These are phyloP conservation scores for Dentipellis sp. DNA, from an alignment of 768 basidiomycete species.

Conservation along the genomic window DNA sequence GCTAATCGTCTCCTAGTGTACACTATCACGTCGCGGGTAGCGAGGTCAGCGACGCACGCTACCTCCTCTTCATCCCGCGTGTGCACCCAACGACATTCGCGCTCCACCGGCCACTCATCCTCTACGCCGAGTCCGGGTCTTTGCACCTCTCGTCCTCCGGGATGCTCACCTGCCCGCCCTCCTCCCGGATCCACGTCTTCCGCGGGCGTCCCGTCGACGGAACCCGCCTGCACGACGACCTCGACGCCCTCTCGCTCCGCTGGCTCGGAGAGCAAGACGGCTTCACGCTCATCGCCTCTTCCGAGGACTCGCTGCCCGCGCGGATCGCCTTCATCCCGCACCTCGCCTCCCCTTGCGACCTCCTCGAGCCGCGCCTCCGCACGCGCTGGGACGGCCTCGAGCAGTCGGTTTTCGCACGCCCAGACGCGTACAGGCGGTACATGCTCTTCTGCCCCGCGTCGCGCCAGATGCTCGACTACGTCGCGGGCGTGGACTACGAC, in stretches of 20 bases:
- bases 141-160: slow-evolving; percentile 7
- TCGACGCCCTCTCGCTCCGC: slow-evolving; percentile 12
- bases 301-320: slow-evolving; percentile 3
- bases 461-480: slow-evolving; percentile 1
- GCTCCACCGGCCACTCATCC: slow-evolving; percentile 12
- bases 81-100: slow-evolving; percentile 7
- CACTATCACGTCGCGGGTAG: slow-evolving; percentile 9
- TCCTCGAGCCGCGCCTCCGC: not conserved
- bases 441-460: slow-evolving; percentile 1
- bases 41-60: slow-evolving; percentile 4
- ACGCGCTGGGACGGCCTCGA: slow-evolving; percentile 3
- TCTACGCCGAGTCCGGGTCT: slow-evolving; percentile 5
- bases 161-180: slow-evolving; percentile 3
- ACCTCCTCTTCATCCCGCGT: slow-evolving; percentile 11
- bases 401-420: slow-evolving; percentile 3
- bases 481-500: slow-evolving; percentile 5
- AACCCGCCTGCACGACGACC: slow-evolving; percentile 2
- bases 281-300: slow-evolving; percentile 9
- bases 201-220: slow-evolving; percentile 4
- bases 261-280: slow-evolving; percentile 11
- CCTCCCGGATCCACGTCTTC: slow-evolving; percentile 8
- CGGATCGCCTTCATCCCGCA: slow-evolving; percentile 9
- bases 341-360: not conserved
- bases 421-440: not conserved
- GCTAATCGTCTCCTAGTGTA: not conserved